Percentiles rank a stretch among this genome's conserved stretches.
Conservation (phyloP, 2,329 filamentous ascomycete species). For the Aureobasidium sp. region DNA sequence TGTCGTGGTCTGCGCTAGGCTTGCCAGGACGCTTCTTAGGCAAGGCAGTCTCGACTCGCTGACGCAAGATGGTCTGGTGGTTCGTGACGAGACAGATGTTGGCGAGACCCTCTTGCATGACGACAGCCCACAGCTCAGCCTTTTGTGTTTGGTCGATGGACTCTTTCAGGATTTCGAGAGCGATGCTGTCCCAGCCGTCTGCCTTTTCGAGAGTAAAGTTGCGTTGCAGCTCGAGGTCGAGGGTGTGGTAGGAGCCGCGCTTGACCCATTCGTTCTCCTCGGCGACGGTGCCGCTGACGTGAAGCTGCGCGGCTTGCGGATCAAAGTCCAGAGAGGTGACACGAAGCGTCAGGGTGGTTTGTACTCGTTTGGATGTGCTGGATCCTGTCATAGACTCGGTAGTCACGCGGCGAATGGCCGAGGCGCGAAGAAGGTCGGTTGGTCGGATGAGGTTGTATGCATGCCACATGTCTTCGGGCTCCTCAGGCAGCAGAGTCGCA, state of each 20-base stretch:
- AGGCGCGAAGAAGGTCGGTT: conserved; percentile 54
- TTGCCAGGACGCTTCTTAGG: conserved; percentile 58
- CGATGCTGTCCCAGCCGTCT: conserved; percentile 82
- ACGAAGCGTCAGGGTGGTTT: conserved; percentile 54
- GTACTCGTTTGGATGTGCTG: conserved; percentile 54
- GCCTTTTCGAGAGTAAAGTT: conserved; percentile 84
- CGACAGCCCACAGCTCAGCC: conserved; percentile 77
- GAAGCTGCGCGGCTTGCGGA: conserved; percentile 56
- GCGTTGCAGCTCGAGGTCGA: conserved; percentile 78
- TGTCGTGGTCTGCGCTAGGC: conserved; percentile 51
- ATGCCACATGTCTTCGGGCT: conserved; percentile 74
- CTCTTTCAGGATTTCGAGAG: conserved; percentile 67
- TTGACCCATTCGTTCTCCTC: conserved; percentile 60
- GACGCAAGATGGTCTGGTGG: conserved; percentile 66
- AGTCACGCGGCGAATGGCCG: conserved; percentile 58
- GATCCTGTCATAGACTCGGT: conserved; percentile 52
- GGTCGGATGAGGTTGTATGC: conserved; percentile 64
- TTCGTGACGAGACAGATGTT: conserved; percentile 78
- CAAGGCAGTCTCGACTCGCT: conserved; percentile 57
- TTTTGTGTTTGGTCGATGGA: conserved; percentile 69
- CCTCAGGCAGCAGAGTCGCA: conserved; percentile 59
- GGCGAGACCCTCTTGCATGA: conserved; percentile 83
- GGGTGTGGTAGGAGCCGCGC: conserved; percentile 58
- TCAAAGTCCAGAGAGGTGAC: conserved; percentile 63
- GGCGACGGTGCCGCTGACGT: conserved; percentile 57